phyloP scores from a whole-genome alignment of 345 rosid species.

The Schrenkiella parvula region DNA sequence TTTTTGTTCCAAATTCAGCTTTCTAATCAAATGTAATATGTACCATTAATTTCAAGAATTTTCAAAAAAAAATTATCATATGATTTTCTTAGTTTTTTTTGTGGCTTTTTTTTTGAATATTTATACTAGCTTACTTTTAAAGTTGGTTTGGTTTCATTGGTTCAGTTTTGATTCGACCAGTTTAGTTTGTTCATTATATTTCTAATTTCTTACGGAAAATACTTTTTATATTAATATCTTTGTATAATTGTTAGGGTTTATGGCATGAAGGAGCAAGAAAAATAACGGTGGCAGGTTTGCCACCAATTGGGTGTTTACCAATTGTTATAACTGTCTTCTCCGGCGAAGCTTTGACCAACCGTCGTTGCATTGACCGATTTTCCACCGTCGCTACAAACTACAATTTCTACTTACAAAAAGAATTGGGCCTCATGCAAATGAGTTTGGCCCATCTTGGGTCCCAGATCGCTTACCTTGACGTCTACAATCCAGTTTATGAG shows the following conservation, averaged over 20 bases:
- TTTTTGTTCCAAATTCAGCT: not conserved
- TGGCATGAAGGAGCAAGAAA: slow-evolving; percentile 60
- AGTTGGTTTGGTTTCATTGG: not conserved
- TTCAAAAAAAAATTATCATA: not conserved
- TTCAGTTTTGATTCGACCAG: not conserved
- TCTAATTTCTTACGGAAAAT: not conserved
- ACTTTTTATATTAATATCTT: not conserved
- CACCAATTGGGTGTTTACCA: slow-evolving; percentile 89
- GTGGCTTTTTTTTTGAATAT: too few relatives aligned
- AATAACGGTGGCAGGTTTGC: slow-evolving; percentile 41
- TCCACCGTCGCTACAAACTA: slow-evolving; percentile 44
- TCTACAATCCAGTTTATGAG: slow-evolving; percentile 45
- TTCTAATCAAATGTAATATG: not conserved
- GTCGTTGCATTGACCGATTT: slow-evolving; percentile 51
- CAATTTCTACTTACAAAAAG: slow-evolving; percentile 48
- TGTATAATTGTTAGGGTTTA: slow-evolving; percentile 40
- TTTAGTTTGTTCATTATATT: not conserved
- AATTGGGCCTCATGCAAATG: slow-evolving; percentile 37
- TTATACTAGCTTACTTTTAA: not conserved
- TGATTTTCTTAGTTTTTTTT: not conserved
- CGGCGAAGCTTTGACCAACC: slow-evolving; percentile 30
- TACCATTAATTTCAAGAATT: not conserved
- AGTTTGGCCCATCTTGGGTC: slow-evolving; percentile 34
- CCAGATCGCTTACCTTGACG: slow-evolving; percentile 40
- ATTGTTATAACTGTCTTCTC: slow-evolving; percentile 57